A percentile compares a stretch with the other conserved stretches of the same genome.
These are phyloP conservation scores for Lipomyces yamadae DNA, from an alignment of 805 yeast species.

Conservation along the genomic window DNA sequence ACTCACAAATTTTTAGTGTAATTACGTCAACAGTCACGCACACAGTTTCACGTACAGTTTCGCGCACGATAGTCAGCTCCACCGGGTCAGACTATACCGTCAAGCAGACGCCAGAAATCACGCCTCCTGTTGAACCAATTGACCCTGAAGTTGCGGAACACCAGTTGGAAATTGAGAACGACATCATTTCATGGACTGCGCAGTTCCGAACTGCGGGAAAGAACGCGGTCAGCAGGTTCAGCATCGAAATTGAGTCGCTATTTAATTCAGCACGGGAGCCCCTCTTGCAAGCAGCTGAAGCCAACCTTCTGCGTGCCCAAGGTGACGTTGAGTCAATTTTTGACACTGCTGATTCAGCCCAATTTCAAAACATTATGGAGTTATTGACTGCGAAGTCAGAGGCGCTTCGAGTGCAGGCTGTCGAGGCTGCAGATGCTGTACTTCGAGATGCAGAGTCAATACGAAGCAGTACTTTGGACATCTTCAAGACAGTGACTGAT, in stretches of 20 bases:
- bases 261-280: slow-evolving; percentile 1
- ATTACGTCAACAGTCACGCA: slow-evolving; percentile 7
- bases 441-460: slow-evolving; percentile 24
- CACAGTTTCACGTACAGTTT: slow-evolving; percentile 4
- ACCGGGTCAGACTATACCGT: neutral
- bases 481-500: slow-evolving; percentile 31
- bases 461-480: slow-evolving; percentile 22
- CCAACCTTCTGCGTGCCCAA: slow-evolving; percentile 15
- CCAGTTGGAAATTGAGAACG: slow-evolving; percentile 14
- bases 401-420: slow-evolving; percentile 13
- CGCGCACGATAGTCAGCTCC: neutral
- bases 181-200: slow-evolving; percentile 24
- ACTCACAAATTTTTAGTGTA: neutral
- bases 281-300: slow-evolving; percentile 9
- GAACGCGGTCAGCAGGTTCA: slow-evolving; percentile 27
- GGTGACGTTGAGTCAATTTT: slow-evolving; percentile 9
- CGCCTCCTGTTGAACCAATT: slow-evolving; percentile 23
- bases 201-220: slow-evolving; percentile 34
- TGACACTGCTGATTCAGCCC: slow-evolving; percentile 5
- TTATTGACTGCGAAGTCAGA: slow-evolving; percentile 19
- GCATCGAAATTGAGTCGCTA: slow-evolving; percentile 22
- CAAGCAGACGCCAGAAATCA: slow-evolving; percentile 20
- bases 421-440: slow-evolving; percentile 14
- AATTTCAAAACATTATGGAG: slow-evolving; percentile 10
- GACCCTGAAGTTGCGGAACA: slow-evolving; percentile 18